Base-by-base conservation (phyloP, 345 rosid genomes). In the Boechera retrofracta region DNA sequence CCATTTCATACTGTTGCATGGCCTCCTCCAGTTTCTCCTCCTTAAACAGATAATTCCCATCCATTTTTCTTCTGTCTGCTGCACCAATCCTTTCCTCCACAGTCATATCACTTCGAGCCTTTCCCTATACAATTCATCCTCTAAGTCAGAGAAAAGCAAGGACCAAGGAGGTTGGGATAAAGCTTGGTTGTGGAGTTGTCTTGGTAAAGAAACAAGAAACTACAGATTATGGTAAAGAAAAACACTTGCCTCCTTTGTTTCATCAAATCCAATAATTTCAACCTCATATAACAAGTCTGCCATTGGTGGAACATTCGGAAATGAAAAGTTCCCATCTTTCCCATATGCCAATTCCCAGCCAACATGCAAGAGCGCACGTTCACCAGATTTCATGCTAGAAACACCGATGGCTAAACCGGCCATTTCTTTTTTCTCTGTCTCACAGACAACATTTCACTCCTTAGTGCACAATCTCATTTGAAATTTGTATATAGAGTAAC, bases 1-100 rank as follows among this genome's bases (percentile, higher is more conserved):
- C 98, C 98, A 92, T 94, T 85, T 94, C 98, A 90, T 94, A 94
- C 73, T 94, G 97, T 71, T 89, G 98, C 90, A 90, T 87, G 76
- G 98, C 98, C 85, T 92, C 98, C 83, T 92, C 97, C 44, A 90
- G 77, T 83, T 92, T 90, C 33, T 85, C 95, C 45, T 87, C 97
- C 78, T 87, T 89, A 67, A 86, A 94, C 16, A 92, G 81, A 56
- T 82, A 74, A 85, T 94, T 94, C 62, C 98, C 98, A 63, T 94
- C 97, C 97, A 87, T 92, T 83, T 90, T 94, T 80, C 97, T 83
- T 82, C 94, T 78, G 77, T 92, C 98, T 61, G 98, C 98, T 45
- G 92, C 86, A 68, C 97, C 90, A 71, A 94, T 90, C 80, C 98
- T 88, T 82, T 92, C 98, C 84, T 94, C 98, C 10, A 82, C 98